Evolutionary conservation across 108 stramenopile genomes (phyloP).

Genomic region (Nannochloropsis salina): DNA sequence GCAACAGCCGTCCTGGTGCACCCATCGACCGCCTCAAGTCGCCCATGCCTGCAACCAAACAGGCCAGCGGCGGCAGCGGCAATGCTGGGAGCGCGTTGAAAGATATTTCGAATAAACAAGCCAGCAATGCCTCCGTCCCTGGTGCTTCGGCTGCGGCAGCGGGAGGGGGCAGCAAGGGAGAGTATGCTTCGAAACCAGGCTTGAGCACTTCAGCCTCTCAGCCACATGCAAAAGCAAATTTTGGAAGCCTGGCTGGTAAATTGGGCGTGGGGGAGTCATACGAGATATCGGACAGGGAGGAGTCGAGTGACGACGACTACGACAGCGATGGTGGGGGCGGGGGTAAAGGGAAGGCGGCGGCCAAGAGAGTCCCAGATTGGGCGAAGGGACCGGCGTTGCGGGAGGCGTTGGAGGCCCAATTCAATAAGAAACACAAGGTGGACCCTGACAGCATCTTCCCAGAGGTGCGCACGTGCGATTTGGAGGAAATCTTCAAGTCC

Average conservation of each 20-base stretch:
- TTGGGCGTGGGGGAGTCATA: not conserved
- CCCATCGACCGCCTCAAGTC: conserved; percentile 5
- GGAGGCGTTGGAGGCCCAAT: conserved; percentile 56
- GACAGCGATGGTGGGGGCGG: conserved; percentile 26
- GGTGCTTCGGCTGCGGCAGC: not conserved
- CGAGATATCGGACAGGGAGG: conserved; percentile 22
- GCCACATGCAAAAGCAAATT: too few relatives aligned
- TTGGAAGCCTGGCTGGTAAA: too few relatives aligned
- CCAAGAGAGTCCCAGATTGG: conserved; percentile 51
- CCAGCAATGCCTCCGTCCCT: not conserved
- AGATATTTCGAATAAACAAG: not conserved
- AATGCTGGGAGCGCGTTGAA: not conserved
- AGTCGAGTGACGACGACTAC: conserved; percentile 22
- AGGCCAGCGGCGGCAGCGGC: not conserved
- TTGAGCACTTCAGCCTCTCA: too few relatives aligned
- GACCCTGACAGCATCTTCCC: conserved; percentile 57
- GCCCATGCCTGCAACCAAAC: not conserved
- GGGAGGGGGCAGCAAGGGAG: too few relatives aligned
- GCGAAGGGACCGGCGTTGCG: conserved; percentile 44
- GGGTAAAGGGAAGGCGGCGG: not conserved
- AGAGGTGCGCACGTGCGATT: conserved; percentile 54
- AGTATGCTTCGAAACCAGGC: too few relatives aligned
- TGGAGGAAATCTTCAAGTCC: conserved; percentile 57
- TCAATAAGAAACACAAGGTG: conserved; percentile 46
- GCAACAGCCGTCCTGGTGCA: not conserved